A percentile compares a stretch with the other conserved stretches of the same genome.
phyloP scores from a whole-genome alignment of 2,329 filamentous ascomycete species.

The Colletotrichum scovillei region DNA sequence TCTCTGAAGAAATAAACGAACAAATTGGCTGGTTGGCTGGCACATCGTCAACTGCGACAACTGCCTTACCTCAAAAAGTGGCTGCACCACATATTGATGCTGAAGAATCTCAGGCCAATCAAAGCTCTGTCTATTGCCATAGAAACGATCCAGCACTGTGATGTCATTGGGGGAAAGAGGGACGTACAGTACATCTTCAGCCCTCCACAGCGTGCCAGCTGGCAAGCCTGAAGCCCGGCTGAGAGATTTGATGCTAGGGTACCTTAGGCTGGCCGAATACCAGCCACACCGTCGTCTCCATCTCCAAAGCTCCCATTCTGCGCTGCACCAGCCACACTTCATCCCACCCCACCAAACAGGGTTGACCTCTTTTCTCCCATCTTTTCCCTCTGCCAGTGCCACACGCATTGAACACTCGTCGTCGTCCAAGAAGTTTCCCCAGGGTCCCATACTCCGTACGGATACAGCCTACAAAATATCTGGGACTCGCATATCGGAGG shows the following conservation, averaged over 20 bases:
- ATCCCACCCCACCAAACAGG: neutral
- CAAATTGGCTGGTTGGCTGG: too few relatives aligned
- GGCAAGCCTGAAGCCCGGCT: too few relatives aligned
- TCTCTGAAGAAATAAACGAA: too few relatives aligned
- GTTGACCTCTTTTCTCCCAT: neutral
- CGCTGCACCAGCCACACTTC: constrained; percentile 2
- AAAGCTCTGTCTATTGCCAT: constrained; percentile 9
- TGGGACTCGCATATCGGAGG: neutral
- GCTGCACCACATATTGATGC: neutral
- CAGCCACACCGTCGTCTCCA: neutral
- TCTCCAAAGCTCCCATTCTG: too few relatives aligned
- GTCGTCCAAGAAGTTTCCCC: constrained; percentile 8
- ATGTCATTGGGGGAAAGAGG: constrained; percentile 11
- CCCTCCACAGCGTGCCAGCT: too few relatives aligned
- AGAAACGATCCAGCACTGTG: constrained; percentile 7
- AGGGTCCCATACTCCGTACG: neutral
- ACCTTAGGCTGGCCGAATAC: too few relatives aligned
- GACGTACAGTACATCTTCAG: neutral
- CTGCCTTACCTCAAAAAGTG: neutral
- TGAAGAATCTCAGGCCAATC: neutral
- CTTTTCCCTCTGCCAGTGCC: neutral
- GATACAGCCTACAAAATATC: neutral
- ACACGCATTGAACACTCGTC: neutral
- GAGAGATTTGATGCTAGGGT: too few relatives aligned
- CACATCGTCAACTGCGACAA: too few relatives aligned